These are phyloP conservation scores for Takashimella koratensis DNA, from an alignment of 1,284 basidiomycete genomes.

Conservation along the genomic window DNA sequence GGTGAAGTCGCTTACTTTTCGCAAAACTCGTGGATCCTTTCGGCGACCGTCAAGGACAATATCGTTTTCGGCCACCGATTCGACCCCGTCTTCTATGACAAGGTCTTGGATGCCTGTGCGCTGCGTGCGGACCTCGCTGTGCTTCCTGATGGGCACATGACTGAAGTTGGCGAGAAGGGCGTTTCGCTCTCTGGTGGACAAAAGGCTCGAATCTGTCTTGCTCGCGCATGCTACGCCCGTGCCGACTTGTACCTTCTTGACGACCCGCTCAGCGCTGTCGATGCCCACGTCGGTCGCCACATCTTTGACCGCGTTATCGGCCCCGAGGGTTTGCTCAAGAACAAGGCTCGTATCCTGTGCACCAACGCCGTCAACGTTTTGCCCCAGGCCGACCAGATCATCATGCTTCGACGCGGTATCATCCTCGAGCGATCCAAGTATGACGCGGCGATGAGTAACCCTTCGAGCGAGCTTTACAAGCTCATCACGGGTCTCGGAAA, in stretches of 20 bases:
- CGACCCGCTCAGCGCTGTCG: slow-evolving; percentile 57
- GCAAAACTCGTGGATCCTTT: slow-evolving; percentile 87
- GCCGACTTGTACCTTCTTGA: slow-evolving; percentile 59
- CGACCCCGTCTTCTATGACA: slow-evolving; percentile 57
- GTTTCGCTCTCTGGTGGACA: slow-evolving; percentile 58
- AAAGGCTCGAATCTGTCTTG: slow-evolving; percentile 60
- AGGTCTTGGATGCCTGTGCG: slow-evolving; percentile 65
- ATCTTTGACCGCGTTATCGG: slow-evolving; percentile 81
- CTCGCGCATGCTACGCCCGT: slow-evolving; percentile 56
- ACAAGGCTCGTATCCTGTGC: slow-evolving; percentile 81
- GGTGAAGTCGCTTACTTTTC: slow-evolving; percentile 84
- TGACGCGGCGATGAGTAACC: slow-evolving; percentile 60
- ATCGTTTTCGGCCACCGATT: slow-evolving; percentile 87
- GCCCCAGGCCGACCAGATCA: slow-evolving; percentile 71
- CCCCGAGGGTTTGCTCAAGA: slow-evolving; percentile 75
- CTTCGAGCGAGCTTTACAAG: slow-evolving; percentile 68
- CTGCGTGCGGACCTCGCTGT: slow-evolving; percentile 74
- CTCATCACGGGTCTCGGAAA: slow-evolving; percentile 61
- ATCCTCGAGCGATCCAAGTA: slow-evolving; percentile 77
- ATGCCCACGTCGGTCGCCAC: slow-evolving; percentile 69
- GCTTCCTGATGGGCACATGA: slow-evolving; percentile 66
- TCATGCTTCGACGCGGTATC: slow-evolving; percentile 76
- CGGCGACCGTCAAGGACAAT: slow-evolving; percentile 77
- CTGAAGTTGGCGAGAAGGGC: slow-evolving; percentile 67
- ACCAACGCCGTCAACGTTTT: slow-evolving; percentile 87